Conservation (phyloP, 345 rosid species). For the Pistacia atlantica region DNA sequence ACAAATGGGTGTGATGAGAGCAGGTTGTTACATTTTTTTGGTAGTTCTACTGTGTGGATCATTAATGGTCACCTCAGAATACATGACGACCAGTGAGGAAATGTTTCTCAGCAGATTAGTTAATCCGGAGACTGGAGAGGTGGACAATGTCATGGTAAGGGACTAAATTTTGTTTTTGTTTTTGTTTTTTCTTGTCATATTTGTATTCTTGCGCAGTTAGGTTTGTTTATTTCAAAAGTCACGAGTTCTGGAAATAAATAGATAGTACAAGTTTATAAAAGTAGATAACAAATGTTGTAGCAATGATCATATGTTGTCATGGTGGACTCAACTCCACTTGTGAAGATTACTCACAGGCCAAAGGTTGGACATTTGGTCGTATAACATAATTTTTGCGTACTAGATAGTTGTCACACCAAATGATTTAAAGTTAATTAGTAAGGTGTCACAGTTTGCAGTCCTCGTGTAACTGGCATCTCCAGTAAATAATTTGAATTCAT, state of each 20-base stretch:
- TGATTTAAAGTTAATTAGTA: background rate
- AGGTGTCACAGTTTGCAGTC: background rate
- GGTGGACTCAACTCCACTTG: background rate
- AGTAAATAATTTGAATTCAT: background rate
- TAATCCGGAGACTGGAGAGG: constrained; percentile 52
- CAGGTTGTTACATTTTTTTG: constrained; percentile 28
- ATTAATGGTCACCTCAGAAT: constrained; percentile 41
- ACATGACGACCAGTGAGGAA: constrained; percentile 43
- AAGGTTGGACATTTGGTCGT: background rate
- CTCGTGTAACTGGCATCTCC: background rate
- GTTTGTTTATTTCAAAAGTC: background rate
- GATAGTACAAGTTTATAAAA: background rate
- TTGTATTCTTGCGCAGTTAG: background rate
- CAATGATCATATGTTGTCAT: background rate
- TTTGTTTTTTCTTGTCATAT: background rate
- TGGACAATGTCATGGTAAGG: constrained; percentile 56
- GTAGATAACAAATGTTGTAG: background rate
- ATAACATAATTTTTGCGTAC: background rate
- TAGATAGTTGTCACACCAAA: background rate
- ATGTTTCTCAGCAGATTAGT: constrained; percentile 38
- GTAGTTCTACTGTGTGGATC: constrained; percentile 43
- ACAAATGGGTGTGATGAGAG: constrained; percentile 33
- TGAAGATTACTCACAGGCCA: background rate
- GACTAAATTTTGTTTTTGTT: constrained; percentile 13
- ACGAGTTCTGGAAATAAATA: constrained; percentile 2